Evolutionary conservation across 2,329 filamentous ascomycete genomes (phyloP).

Genomic region (Ophiobolus disseminans): DNA sequence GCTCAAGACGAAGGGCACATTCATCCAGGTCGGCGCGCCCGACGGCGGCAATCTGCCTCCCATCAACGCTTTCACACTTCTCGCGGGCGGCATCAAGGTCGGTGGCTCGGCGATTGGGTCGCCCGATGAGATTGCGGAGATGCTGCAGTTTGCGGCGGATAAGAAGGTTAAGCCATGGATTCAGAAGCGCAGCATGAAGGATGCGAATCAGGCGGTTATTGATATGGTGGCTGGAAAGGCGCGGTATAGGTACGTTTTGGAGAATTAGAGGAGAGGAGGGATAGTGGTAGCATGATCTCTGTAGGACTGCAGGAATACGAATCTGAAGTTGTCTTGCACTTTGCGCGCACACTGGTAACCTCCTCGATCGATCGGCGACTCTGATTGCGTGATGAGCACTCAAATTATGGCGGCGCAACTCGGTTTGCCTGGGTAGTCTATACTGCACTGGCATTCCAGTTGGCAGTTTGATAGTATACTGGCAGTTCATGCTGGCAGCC

Average conservation of each 20-base stretch:
- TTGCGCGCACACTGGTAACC: no score
- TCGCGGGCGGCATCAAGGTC: conserved; percentile 44
- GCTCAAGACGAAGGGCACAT: conserved; percentile 64
- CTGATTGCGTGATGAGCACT: no score
- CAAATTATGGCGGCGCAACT: no score
- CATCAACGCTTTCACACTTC: conserved; percentile 61
- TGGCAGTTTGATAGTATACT: no score
- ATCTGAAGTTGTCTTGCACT: no score
- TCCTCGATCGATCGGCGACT: no score
- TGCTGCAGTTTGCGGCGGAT: conserved; percentile 64
- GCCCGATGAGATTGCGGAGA: conserved; percentile 33
- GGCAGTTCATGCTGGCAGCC: no score
- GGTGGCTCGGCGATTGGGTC: conserved; percentile 34
- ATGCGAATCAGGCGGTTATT: conserved; percentile 61
- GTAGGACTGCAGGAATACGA: no score
- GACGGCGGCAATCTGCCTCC: conserved; percentile 50
- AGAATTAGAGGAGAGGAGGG: conserved; percentile 24
- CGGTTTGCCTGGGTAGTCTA: no score
- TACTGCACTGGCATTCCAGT: no score
- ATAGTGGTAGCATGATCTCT: not conserved
- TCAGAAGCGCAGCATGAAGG: conserved; percentile 64
- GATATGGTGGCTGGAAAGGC: conserved; percentile 65
- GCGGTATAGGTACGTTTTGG: conserved; percentile 50
- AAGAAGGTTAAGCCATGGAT: conserved; percentile 68
- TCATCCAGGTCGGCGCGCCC: conserved; percentile 67